Evolutionary conservation across 345 rosid genomes (phyloP).

Genomic region (Moringa oleifera): DNA sequence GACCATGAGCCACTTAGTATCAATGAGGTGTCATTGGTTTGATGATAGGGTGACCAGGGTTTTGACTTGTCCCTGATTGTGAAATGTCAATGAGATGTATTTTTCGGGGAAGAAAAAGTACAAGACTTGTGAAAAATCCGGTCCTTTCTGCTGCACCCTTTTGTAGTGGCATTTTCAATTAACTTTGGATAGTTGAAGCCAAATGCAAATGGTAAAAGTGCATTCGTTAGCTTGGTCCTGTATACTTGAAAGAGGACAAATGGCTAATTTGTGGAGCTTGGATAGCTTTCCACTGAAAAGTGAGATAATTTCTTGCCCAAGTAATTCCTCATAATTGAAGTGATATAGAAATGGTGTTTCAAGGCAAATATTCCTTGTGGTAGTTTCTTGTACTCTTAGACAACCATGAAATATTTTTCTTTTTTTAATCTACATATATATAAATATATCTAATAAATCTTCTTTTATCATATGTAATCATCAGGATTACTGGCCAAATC

Average conservation of each 20-base stretch:
- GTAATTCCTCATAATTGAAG: neutral
- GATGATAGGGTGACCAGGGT: neutral
- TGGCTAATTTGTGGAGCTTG: neutral
- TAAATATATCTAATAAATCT: slow-evolving; percentile 1
- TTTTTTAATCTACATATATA: slow-evolving; percentile 3
- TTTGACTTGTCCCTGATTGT: neutral
- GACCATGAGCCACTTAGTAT: neutral
- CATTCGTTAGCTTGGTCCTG: neutral
- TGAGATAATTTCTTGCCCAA: neutral
- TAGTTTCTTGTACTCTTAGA: neutral
- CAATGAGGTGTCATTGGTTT: neutral
- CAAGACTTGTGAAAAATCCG: neutral
- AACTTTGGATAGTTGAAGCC: no score
- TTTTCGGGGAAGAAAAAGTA: neutral
- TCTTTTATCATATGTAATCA: slow-evolving; percentile 12
- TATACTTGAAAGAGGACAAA: neutral
- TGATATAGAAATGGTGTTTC: neutral
- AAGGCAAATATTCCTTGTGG: neutral
- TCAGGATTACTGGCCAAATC: slow-evolving; percentile 45
- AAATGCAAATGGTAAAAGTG: neutral
- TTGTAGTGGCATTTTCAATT: neutral
- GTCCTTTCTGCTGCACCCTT: neutral
- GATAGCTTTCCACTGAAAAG: neutral
- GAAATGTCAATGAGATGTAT: neutral
- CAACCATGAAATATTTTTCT: neutral